Percentiles rank a stretch among this genome's conserved stretches.
These are phyloP conservation scores for Fusarium buharicum DNA, from an alignment of 2,329 filamentous ascomycete genomes.

Conservation along the genomic window DNA sequence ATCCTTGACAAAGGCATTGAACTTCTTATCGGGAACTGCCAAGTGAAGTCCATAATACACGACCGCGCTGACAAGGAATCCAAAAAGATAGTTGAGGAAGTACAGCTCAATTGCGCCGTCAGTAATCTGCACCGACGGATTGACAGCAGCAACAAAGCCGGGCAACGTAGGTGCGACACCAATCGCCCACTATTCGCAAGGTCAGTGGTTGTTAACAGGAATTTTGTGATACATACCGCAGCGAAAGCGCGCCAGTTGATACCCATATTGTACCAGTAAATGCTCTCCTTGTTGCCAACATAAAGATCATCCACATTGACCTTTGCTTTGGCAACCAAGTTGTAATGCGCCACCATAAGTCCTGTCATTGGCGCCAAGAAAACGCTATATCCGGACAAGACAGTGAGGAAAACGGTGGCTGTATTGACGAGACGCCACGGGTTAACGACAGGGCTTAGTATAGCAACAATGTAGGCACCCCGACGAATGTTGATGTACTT, in stretches of 20 bases:
- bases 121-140: slow-evolving; percentile 48
- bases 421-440: slow-evolving; percentile 54
- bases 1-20: slow-evolving; percentile 47
- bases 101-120: slow-evolving; percentile 54
- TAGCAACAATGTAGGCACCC: slow-evolving; percentile 51
- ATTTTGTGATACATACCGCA: slow-evolving; percentile 48
- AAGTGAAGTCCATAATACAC: slow-evolving; percentile 49
- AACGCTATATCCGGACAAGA: slow-evolving; percentile 52
- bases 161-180: slow-evolving; percentile 55
- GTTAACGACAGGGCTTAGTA: slow-evolving; percentile 52
- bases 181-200: slow-evolving; percentile 49
- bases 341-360: slow-evolving; percentile 52
- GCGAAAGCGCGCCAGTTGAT: slow-evolving; percentile 55
- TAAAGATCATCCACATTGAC: slow-evolving; percentile 52
- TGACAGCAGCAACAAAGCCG: slow-evolving; percentile 56
- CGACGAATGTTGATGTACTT: slow-evolving; percentile 53
- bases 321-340: slow-evolving; percentile 49
- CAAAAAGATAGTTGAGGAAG: slow-evolving; percentile 54
- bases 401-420: slow-evolving; percentile 51
- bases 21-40: slow-evolving; percentile 41
- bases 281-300: slow-evolving; percentile 44
- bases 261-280: slow-evolving; percentile 56
- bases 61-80: slow-evolving; percentile 49
- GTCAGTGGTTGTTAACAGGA: neutral
- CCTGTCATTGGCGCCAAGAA: slow-evolving; percentile 55